Evolutionary conservation across 768 basidiomycete species (phyloP), one percentile per base, ranked within the genome.

Genomic region (Leccinum subgranulosum): DNA sequence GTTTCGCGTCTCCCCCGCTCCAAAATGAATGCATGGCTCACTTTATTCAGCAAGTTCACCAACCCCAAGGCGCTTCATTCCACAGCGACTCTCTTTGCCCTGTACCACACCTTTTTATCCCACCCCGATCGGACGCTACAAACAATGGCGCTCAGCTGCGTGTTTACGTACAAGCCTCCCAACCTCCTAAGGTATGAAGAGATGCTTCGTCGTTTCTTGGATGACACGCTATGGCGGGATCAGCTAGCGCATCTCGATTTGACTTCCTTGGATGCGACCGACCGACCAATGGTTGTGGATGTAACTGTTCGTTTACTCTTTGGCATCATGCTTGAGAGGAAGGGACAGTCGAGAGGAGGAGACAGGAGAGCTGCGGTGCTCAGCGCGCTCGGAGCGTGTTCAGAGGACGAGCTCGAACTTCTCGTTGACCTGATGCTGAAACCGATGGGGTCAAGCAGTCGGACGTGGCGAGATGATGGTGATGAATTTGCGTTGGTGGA

Each of bases 51-150:
- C 51, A 96, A 94, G 69, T 91, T 99, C 69, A 76, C 76, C 64
- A 98, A 98, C 67, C 96, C 95, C n/a, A 96, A 92, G 74, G 91
- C 93, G 0, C 76, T 95, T 2, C 81, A 85, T 66, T 79, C 84
- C 7, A 83, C 90, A 0, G 80, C 87, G 9, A 78, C 79, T 0
- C 78, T 98, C 5, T 82, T 81, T 43, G 51, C 76, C 2, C 68
- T 93, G 23, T 96, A 94, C 73, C 78, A 80, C 14, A 74, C 81
- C n/a, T 79, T 92, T 21, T 81, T 98, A 23, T 87, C 94, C 5
- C 87, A 94, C 60, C 91, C 94, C 3, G 94, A 98, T 62, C 83
- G 84, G 14, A 65, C 82, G 4, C 75, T 98, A 3, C 96, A 97
- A 73, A 78, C 75, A 8, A 75, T 86, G 12, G 84, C 94, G 0